These are phyloP conservation scores for Pneumocystis oryctolagi DNA, from an alignment of 1,139 yeast species.

Conservation along the genomic window DNA sequence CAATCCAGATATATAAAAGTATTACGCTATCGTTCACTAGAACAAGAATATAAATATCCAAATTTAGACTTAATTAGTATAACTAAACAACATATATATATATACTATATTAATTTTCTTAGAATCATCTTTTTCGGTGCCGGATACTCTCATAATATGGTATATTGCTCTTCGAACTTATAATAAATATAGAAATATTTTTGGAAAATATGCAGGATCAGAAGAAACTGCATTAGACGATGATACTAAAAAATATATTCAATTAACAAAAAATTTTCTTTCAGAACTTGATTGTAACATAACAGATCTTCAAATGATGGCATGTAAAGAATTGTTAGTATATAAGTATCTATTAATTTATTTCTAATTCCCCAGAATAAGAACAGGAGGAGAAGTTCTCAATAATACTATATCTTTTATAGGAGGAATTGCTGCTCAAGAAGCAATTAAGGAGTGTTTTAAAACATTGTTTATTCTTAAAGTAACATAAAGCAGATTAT, in stretches of 20 bases:
- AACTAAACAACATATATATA: background rate
- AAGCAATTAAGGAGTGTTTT: conserved; percentile 36
- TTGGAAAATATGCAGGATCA: conserved; percentile 10
- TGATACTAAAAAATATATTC: conserved; percentile 8
- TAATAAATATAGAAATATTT: background rate
- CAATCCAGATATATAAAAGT: conserved; percentile 34
- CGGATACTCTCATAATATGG: conserved; percentile 8
- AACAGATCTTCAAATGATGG: background rate
- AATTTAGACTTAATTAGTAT: conserved; percentile 16
- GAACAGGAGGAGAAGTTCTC: conserved; percentile 32
- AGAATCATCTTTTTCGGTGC: conserved; percentile 9
- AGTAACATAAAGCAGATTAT: conserved; percentile 25
- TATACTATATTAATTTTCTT: conserved; percentile 8
- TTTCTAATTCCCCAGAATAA: conserved; percentile 11
- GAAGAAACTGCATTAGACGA: conserved; percentile 7
- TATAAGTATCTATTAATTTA: background rate
- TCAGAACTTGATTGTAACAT: conserved; percentile 10
- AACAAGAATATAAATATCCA: conserved; percentile 16
- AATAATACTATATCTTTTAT: conserved; percentile 40
- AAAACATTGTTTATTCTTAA: background rate
- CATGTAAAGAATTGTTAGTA: background rate
- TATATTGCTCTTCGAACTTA: conserved; percentile 7
- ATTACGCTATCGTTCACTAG: conserved; percentile 18
- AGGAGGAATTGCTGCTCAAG: conserved; percentile 74
- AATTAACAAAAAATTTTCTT: conserved; percentile 13